Conservation (phyloP, 2,329 filamentous ascomycete genomes). For the Ceratocystis eucalypticola region DNA sequence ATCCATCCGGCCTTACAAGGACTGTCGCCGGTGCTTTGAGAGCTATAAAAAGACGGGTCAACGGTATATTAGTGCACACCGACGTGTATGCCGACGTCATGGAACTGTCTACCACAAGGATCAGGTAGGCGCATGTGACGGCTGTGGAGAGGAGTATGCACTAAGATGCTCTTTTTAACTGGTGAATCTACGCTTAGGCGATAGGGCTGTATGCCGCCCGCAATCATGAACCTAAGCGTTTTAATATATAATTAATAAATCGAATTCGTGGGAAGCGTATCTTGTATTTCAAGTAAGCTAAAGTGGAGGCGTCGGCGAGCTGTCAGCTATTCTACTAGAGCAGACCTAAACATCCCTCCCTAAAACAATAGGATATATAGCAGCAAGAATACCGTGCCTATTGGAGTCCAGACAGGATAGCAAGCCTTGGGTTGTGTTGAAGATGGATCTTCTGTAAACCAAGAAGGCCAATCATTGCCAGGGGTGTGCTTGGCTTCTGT, state of each 20-base stretch:
- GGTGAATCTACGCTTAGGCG: not conserved
- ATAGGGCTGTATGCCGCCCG: not conserved
- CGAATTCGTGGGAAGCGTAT: not conserved
- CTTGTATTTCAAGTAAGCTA: not conserved
- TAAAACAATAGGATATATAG: not conserved
- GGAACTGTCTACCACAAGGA: not conserved
- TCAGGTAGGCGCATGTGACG: not conserved
- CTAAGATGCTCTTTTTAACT: not conserved
- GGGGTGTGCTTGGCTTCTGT: not conserved
- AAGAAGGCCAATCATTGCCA: not conserved
- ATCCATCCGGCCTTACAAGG: not conserved
- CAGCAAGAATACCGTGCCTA: no score
- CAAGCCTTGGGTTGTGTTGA: not conserved
- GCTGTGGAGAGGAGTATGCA: not conserved
- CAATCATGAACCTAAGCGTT: not conserved
- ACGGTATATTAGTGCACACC: not conserved
- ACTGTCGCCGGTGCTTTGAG: not conserved
- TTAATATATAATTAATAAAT: not conserved
- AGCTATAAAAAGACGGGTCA: not conserved
- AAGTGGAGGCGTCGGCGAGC: not conserved
- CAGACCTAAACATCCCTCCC: not conserved
- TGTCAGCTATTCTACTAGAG: not conserved
- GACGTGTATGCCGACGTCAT: not conserved
- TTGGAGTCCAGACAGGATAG: not conserved
- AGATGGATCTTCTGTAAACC: not conserved